Evolutionary conservation across 345 rosid genomes (phyloP), one percentile per base, ranked within the genome.

Genomic region (Euphorbia pulcherrima): DNA sequence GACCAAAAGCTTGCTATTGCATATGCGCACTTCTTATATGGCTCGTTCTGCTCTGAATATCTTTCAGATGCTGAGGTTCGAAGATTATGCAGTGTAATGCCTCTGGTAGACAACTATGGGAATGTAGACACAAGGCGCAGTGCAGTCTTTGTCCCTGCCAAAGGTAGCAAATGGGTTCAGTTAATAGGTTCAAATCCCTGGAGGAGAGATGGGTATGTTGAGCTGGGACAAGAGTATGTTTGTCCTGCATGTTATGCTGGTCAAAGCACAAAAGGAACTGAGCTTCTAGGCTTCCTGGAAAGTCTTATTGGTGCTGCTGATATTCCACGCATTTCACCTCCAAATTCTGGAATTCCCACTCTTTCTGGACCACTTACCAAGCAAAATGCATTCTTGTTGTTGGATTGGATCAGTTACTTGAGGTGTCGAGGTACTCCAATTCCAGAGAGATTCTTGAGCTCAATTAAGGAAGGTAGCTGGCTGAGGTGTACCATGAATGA

Each of bases 101-200:
- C 89, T 14, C 80, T 90, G 18, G 71, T 90, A 8, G 89, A 90
- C 69, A 84, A 72, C 60, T 82, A 79, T 59, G 83, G 92, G 1
- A 0, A 6, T 58, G 81, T 82, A 13, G 62, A 14, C 40, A 79
- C 55, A 0, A 40, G 0, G 4, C 59, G 77, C 29, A 29, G 6
- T 2, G 85, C 77, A 0, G 80, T 85, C 78, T 90, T 90, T 68
- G 88, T 90, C 35, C 90, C 95, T 8, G 92, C 87, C 53, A 80
- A 71, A 5, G 82, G 53, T 52, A 86, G 95, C 78, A 84, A 85
- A 70, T 90, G 94, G 97, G 75, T 71, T 8, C 62, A 79, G 55
- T 54, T 90, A 59, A 68, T 79, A 53, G 82, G 67, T 47, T 85
- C 89, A 16, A 85, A 80, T 55, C 89, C 83, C 6, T 87, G 91